phyloP scores from a whole-genome alignment of 495 filamentous ascomycete species.

The Hypoxylon intermedium region DNA sequence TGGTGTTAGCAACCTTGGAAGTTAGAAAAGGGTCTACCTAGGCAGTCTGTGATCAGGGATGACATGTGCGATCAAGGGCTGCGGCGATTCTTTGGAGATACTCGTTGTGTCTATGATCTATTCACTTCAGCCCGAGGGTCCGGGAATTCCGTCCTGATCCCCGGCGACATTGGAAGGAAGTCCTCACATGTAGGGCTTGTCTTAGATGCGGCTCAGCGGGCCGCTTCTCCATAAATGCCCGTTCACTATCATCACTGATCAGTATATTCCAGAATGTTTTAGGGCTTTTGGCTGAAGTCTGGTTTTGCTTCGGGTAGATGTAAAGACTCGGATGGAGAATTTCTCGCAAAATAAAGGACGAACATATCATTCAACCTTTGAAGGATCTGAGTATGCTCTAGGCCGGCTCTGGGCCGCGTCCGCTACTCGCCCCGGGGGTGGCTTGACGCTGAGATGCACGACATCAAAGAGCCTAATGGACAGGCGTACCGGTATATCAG shows the following conservation, averaged over 20 bases:
- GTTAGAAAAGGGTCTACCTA: constrained; percentile 8
- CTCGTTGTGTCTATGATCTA: constrained; percentile 4
- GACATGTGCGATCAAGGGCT: constrained; percentile 8
- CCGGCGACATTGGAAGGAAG: constrained; percentile 7
- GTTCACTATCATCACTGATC: constrained; percentile 20
- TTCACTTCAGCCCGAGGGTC: constrained; percentile 18
- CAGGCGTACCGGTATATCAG: constrained; percentile 26
- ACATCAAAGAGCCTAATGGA: constrained; percentile 37
- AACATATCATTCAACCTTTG: constrained; percentile 5
- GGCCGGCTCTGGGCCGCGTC: constrained; percentile 3
- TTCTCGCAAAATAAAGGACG: constrained; percentile 12
- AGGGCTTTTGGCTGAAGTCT: constrained; percentile 39
- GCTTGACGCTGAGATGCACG: constrained; percentile 29
- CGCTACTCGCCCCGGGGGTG: constrained; percentile 5
- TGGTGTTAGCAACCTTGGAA: not conserved
- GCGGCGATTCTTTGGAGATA: constrained; percentile 22
- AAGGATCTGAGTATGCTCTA: constrained; percentile 19
- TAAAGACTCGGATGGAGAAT: constrained; percentile 9
- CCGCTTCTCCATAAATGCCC: constrained; percentile 38
- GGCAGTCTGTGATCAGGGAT: constrained; percentile 14
- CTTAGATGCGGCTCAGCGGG: constrained; percentile 27
- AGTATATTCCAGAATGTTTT: constrained; percentile 19
- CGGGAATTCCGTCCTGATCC: constrained; percentile 29
- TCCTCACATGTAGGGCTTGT: constrained; percentile 14
- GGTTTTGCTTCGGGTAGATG: constrained; percentile 11